These are phyloP conservation scores for Ogataea minuta DNA, from an alignment of 805 yeast species.

Conservation along the genomic window DNA sequence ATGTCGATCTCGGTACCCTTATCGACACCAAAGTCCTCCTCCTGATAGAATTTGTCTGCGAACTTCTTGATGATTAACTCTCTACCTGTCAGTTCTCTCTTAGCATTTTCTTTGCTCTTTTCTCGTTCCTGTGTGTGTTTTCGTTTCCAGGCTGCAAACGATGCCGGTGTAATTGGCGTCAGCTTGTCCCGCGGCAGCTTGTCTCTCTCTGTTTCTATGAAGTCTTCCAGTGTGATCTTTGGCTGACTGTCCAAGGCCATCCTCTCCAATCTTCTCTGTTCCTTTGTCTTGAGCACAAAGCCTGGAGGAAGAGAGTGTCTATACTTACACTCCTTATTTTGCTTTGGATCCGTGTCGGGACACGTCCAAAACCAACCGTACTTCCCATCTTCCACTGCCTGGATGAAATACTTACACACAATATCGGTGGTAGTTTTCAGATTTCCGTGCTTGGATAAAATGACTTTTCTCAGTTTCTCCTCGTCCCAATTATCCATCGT, in stretches of 20 bases:
- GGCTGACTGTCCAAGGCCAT: conserved; percentile 82
- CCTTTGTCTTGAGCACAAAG: conserved; percentile 93
- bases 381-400: conserved; percentile 95
- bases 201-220: conserved; percentile 89
- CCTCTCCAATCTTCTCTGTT: conserved; percentile 86
- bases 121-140: conserved; percentile 60
- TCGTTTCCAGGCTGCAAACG: conserved; percentile 81
- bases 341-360: conserved; percentile 81
- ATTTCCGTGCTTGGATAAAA: conserved; percentile 90
- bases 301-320: conserved; percentile 96
- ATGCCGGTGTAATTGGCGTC: conserved; percentile 83
- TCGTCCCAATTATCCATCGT: conserved; percentile 98
- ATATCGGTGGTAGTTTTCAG: conserved; percentile 91
- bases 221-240: conserved; percentile 91
- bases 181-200: conserved; percentile 68
- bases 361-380: conserved; percentile 99
- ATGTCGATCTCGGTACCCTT: conserved; percentile 55
- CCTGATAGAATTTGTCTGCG: conserved; percentile 52
- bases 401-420: conserved; percentile 90
- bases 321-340: conserved; percentile 70
- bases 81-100: conserved; percentile 60
- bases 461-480: conserved; percentile 84
- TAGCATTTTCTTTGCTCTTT: conserved; percentile 38
- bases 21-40: conserved; percentile 47
- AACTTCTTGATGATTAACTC: conserved; percentile 64